Conservation (phyloP, 2,329 filamentous ascomycete genomes). For the Nemania diffusa region DNA sequence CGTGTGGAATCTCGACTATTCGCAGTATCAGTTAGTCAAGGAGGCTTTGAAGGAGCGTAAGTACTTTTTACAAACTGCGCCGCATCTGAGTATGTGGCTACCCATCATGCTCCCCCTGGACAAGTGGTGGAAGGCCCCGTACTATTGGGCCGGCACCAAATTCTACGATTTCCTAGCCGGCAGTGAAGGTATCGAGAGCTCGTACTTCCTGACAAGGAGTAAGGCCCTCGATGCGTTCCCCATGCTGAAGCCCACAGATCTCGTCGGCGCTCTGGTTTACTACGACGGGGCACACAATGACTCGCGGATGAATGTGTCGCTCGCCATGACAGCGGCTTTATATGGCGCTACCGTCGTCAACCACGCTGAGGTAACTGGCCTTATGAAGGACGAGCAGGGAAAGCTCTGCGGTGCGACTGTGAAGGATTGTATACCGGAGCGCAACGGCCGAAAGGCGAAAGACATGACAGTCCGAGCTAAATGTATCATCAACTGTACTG, state of each 20-base stretch:
- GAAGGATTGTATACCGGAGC: constrained; percentile 74
- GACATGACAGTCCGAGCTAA: constrained; percentile 80
- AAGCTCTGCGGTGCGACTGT: constrained; percentile 78
- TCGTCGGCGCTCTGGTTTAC: constrained; percentile 87
- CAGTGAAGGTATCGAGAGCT: constrained; percentile 87
- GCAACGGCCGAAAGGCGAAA: constrained; percentile 68
- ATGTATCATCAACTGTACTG: constrained; percentile 88
- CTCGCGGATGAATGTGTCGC: constrained; percentile 89
- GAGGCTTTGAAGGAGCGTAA: constrained; percentile 79
- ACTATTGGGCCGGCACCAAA: constrained; percentile 82
- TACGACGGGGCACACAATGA: constrained; percentile 94
- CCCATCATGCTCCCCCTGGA: constrained; percentile 81
- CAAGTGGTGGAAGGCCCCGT: constrained; percentile 81
- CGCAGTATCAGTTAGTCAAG: constrained; percentile 75
- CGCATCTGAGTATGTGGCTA: constrained; percentile 77
- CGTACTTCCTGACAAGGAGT: constrained; percentile 87
- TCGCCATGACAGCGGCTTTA: constrained; percentile 88
- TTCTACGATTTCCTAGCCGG: constrained; percentile 87
- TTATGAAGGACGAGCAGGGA: constrained; percentile 79
- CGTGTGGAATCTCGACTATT: constrained; percentile 79
- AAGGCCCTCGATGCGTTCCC: constrained; percentile 89
- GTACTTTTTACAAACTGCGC: constrained; percentile 79
- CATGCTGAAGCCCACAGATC: constrained; percentile 82
- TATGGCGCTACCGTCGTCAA: constrained; percentile 87
- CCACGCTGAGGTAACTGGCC: constrained; percentile 80